These are phyloP conservation scores for Dendrobium nobile DNA, from an alignment of 106 monocot genomes.

Conservation along the genomic window DNA sequence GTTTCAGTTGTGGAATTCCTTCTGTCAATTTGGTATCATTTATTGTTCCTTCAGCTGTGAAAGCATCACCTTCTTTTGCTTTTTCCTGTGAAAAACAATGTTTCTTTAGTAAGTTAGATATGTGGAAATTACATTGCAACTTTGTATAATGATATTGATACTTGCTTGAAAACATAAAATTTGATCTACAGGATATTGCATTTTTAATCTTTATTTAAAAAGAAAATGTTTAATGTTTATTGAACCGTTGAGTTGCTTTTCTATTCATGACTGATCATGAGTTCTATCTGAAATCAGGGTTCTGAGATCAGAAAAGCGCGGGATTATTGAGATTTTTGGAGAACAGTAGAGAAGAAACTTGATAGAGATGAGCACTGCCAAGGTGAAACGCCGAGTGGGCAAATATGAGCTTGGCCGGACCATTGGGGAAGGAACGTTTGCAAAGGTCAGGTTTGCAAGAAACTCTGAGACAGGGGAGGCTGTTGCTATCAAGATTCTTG, in stretches of 20 bases:
- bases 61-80: background rate
- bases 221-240: background rate
- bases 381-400: conserved; percentile 68
- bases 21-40: background rate
- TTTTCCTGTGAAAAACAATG: too few species aligned
- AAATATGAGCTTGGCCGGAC: conserved; percentile 91
- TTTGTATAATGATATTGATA: background rate
- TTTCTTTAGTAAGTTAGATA: background rate
- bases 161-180: background rate
- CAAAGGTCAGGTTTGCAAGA: conserved; percentile 87
- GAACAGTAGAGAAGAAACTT: background rate
- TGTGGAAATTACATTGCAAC: background rate
- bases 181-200: background rate
- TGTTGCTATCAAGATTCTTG: conserved; percentile 88
- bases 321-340: conserved; percentile 1
- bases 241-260: background rate
- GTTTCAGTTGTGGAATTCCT: background rate
- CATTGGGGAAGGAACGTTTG: conserved; percentile 93
- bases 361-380: conserved; percentile 41
- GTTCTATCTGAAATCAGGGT: background rate
- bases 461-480: conserved; percentile 65
- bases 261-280: background rate
- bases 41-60: background rate
- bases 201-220: background rate
- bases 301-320: background rate